Evolutionary conservation across 495 filamentous ascomycete species (phyloP).

Genomic region (Cercophora samala): DNA sequence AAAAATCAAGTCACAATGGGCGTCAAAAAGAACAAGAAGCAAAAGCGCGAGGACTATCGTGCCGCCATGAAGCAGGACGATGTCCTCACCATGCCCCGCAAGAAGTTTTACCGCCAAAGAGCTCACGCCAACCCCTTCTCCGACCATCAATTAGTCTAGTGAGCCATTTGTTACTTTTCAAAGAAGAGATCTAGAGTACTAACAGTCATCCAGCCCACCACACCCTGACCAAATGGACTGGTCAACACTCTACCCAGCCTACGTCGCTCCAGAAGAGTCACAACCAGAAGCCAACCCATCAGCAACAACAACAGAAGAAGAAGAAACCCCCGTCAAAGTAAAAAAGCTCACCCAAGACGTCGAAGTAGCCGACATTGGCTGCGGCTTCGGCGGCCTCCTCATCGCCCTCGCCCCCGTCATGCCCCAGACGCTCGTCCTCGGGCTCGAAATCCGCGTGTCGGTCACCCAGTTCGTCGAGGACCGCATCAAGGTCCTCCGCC

Average conservation of each 20-base stretch:
- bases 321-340: conserved; percentile 20
- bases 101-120: conserved; percentile 93
- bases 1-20: conserved; percentile 12
- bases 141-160: conserved; percentile 87
- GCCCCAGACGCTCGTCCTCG: conserved; percentile 70
- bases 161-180: conserved; percentile 22
- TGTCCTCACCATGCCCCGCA: conserved; percentile 62
- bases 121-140: conserved; percentile 98
- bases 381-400: conserved; percentile 88
- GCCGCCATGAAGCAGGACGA: conserved; percentile 29
- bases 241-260: conserved; percentile 78
- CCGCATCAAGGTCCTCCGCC: conserved; percentile 74
- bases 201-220: conserved; percentile 57
- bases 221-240: conserved; percentile 87
- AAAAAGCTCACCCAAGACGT: conserved; percentile 61
- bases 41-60: conserved; percentile 74
- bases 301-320: conserved; percentile 31
- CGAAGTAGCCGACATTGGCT: conserved; percentile 96
- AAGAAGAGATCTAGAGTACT: background rate
- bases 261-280: conserved; percentile 31
- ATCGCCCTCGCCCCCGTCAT: conserved; percentile 78
- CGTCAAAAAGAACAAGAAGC: conserved; percentile 59
- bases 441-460: conserved; percentile 86
- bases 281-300: conserved; percentile 11
- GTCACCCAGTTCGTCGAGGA: conserved; percentile 87